Conservation (phyloP, 352 stramenopile species). For the Globisporangium apiculatum region DNA sequence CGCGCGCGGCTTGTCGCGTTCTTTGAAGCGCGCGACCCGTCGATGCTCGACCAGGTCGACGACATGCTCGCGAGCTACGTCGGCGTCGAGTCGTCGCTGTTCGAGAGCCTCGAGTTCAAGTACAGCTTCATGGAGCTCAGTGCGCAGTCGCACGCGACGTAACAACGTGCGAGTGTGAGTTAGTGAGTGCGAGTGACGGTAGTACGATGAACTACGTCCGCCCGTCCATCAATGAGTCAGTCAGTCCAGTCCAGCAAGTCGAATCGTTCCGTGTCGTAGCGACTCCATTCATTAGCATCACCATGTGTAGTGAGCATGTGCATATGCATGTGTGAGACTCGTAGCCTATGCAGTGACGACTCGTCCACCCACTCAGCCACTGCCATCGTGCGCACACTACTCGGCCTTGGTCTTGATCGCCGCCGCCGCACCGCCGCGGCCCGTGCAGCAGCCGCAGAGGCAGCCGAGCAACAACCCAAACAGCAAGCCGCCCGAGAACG, state of each 20-base stretch:
- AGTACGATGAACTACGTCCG: no score
- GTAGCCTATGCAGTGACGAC: no score
- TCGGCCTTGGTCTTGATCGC: conserved; percentile 49
- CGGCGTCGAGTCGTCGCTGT: conserved; percentile 65
- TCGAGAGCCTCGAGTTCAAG: conserved; percentile 79
- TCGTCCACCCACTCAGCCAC: conserved; percentile 9
- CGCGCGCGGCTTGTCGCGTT: conserved; percentile 48
- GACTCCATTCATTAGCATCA: no score
- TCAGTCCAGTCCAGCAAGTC: no score
- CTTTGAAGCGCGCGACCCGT: conserved; percentile 57
- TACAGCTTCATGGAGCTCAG: conserved; percentile 70
- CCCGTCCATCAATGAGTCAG: no score
- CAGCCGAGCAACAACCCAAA: conserved; percentile 64
- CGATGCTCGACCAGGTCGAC: conserved; percentile 60
- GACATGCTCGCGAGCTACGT: conserved; percentile 69
- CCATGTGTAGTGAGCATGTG: no score
- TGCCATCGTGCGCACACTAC: conserved; percentile 16
- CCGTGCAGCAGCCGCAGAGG: conserved; percentile 66
- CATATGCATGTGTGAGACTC: no score
- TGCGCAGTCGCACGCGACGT: neutral
- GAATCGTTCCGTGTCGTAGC: no score
- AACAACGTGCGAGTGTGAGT: no score
- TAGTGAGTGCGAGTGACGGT: no score
- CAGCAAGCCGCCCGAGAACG: conserved; percentile 57
- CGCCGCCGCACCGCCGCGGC: conserved; percentile 16